These are phyloP conservation scores for Brachypodium distachyon DNA, from an alignment of 202 grass and related monocot species.

Conservation along the genomic window DNA sequence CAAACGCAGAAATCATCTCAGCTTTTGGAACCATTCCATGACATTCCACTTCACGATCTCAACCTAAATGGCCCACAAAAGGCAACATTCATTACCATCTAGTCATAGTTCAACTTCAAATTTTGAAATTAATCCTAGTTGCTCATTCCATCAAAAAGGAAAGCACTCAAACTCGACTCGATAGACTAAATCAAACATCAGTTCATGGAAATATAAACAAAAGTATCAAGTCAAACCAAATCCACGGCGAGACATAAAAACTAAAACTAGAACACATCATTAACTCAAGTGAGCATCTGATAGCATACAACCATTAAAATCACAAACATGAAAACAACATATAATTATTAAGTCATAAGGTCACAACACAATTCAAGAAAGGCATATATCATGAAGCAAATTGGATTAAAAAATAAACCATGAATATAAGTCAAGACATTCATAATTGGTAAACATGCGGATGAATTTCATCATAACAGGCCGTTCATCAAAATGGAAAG, in stretches of 20 bases:
- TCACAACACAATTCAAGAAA: background rate
- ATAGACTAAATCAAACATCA: background rate
- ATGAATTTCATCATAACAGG: slow-evolving; percentile 26
- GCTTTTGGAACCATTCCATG: no score
- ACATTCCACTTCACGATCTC: no score
- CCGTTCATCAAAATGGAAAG: slow-evolving; percentile 27
- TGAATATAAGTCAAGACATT: background rate
- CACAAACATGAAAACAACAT: background rate
- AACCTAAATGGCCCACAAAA: no score
- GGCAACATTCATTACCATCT: background rate
- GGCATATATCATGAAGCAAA: background rate
- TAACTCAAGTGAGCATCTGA: background rate
- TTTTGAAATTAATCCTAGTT: background rate
- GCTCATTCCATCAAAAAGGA: background rate
- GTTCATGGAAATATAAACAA: background rate
- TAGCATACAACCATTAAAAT: background rate
- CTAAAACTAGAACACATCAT: background rate
- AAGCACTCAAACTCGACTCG: background rate
- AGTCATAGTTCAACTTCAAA: background rate
- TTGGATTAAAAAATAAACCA: background rate
- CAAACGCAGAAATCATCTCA: no score
- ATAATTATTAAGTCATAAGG: background rate
- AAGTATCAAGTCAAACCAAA: background rate
- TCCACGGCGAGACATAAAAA: background rate
- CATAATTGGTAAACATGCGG: background rate